Evolutionary conservation across 2,329 filamentous ascomycete genomes (phyloP).

Genomic region (Elsinoe ampelina): DNA sequence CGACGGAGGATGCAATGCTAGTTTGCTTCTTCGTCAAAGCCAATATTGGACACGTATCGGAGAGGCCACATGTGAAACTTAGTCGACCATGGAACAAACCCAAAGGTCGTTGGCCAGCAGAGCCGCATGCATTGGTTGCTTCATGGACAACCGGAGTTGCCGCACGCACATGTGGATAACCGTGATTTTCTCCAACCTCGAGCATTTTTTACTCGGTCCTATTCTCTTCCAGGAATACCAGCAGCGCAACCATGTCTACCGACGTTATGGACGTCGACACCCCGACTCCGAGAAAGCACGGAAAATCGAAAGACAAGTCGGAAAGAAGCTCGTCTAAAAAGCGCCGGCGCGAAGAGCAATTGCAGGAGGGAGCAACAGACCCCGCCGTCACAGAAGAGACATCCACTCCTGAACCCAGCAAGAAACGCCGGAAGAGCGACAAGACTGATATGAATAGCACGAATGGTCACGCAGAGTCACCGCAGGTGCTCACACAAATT

Average conservation of each 20-base stretch:
- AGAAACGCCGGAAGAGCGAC: slow-evolving; percentile 12
- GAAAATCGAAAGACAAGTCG: slow-evolving; percentile 31
- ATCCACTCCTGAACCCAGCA: slow-evolving; percentile 7
- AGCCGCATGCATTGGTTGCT: background rate
- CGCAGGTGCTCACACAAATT: background rate
- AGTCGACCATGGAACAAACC: background rate
- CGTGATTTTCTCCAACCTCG: background rate
- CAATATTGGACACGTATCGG: background rate
- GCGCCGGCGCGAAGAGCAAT: slow-evolving; percentile 17
- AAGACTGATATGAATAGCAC: background rate
- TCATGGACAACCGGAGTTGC: background rate
- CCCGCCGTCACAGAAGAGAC: slow-evolving; percentile 1
- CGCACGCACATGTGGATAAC: background rate
- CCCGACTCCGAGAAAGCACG: slow-evolving; percentile 26
- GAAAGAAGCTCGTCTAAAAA: slow-evolving; percentile 24
- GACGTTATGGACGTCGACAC: slow-evolving; percentile 14
- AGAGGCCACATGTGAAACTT: slow-evolving; percentile 4
- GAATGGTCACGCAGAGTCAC: background rate
- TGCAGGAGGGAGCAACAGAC: slow-evolving; percentile 3
- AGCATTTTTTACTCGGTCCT: background rate
- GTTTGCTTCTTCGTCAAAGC: background rate
- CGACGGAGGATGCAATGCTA: too few species aligned
- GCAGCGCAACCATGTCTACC: slow-evolving; percentile 18
- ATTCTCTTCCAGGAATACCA: background rate
- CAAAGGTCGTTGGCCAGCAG: background rate